Base-by-base conservation (phyloP, 2,329 filamentous ascomycete species). In the Alternaria sp. region DNA sequence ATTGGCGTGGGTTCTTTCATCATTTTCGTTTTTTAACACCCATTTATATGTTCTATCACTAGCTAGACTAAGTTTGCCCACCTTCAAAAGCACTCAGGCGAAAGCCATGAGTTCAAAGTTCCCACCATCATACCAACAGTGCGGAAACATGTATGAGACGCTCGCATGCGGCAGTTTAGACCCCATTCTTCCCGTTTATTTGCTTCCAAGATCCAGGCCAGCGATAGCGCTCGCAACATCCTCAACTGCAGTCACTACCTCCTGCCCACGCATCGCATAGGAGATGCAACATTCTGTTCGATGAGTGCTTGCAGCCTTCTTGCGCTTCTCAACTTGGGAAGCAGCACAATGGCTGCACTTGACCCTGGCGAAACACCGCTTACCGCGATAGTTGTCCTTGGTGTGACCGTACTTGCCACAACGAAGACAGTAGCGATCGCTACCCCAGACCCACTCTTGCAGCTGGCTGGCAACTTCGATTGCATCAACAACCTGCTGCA, bases 381-480 rank as follows among this genome's bases (percentile, higher is more conserved):
- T 37, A 9, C n/a, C 11, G 5, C 29, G 31, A 11, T 24, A 46
- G 17, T 41, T 26, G 11, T 24, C 37, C 31, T 46, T 34, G 21
- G 46, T 41, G 48, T 62, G 58, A 2, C 37, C 39, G 13, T 37
- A 53, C 6, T 36, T 29, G 21, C 51, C 50, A 21, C 62, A 62
- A 3, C 55, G 55, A 33, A 50, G 31, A 26, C 57, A 63, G 26
- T 50, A 60, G 24, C 42, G 55, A 7, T 45, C 48, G 5, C 21
- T 42, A 17, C 65, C 62, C 48, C 54, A 58, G 4, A 14, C 21
- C 55, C 55, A 59, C 3, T 1, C 6, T 26, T 65, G 51, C 2
- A 10, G 7, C 29, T 49, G 29, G 17, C 53, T 60, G 2, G 33
- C 11, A 5, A 3, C 40, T 10, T 64, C 61, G 13, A 64, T 44